Conservation (phyloP, 805 yeast genomes). For the Nakazawaea ambrosiae region DNA sequence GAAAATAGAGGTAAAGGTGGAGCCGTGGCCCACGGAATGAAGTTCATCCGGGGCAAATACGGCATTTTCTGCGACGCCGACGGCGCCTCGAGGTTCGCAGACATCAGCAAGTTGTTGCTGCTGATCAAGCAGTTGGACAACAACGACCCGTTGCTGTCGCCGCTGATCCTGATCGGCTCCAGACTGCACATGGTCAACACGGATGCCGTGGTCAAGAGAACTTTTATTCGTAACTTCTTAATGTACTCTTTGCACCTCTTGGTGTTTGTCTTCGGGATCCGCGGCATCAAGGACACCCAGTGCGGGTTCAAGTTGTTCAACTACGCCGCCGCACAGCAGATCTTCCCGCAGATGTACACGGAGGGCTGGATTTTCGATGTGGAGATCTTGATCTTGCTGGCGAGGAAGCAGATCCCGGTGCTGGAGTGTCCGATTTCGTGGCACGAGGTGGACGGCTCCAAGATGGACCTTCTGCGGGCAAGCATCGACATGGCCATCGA, state of each 20-base stretch:
- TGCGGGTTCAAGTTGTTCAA: constrained; percentile 96
- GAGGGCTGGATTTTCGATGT: constrained; percentile 99
- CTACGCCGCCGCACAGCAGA: constrained; percentile 49
- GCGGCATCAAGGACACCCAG: constrained; percentile 86
- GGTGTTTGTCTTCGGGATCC: constrained; percentile 83
- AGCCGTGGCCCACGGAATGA: constrained; percentile 91
- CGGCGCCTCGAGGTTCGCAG: constrained; percentile 84
- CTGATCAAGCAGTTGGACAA: constrained; percentile 27
- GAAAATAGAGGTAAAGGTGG: constrained; percentile 93
- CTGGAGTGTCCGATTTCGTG: constrained; percentile 84
- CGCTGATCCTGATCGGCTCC: constrained; percentile 81
- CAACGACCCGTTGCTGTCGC: constrained; percentile 17
- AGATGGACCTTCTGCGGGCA: constrained; percentile 87
- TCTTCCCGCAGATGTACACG: constrained; percentile 89
- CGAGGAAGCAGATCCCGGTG: constrained; percentile 58
- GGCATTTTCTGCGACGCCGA: constrained; percentile 95
- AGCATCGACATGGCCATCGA: constrained; percentile 92
- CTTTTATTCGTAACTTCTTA: constrained; percentile 78
- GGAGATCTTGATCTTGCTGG: constrained; percentile 78
- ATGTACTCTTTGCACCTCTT: constrained; percentile 90
- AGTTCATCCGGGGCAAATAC: constrained; percentile 63
- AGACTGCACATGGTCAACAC: constrained; percentile 96
- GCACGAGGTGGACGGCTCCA: constrained; percentile 97
- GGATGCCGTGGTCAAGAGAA: constrained; percentile 93
- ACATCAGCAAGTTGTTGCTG: constrained; percentile 45